Evolutionary conservation across 177 flowering plant species (phyloP).

Genomic region (Vitis hybrid): DNA sequence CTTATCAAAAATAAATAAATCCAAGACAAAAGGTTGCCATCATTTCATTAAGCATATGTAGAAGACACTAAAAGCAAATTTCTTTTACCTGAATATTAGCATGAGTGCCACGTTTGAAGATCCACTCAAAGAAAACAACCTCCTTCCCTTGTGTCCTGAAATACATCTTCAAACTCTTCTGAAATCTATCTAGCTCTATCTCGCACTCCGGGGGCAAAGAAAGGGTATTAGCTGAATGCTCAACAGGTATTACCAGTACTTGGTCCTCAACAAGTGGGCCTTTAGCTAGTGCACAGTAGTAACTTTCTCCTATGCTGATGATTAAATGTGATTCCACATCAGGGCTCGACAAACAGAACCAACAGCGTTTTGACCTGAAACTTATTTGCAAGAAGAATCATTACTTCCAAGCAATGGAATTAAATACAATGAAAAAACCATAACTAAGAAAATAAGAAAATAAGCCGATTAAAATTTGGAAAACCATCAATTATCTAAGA

Average conservation of each 20-base stretch:
- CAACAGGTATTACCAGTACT: constrained; percentile 75
- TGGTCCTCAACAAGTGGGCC: constrained; percentile 88
- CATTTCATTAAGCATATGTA: background rate
- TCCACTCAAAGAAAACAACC: constrained; percentile 84
- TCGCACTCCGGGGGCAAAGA: constrained; percentile 51
- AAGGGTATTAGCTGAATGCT: constrained; percentile 72
- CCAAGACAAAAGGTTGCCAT: too few relatives aligned
- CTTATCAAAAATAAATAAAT: too few relatives aligned
- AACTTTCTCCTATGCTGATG: constrained; percentile 70
- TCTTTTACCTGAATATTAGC: constrained; percentile 89
- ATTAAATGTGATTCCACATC: constrained; percentile 88
- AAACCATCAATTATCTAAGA: background rate
- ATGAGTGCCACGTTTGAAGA: constrained; percentile 68
- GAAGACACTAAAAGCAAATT: background rate
- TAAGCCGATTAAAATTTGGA: background rate
- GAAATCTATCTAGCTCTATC: constrained; percentile 54
- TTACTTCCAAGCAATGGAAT: background rate
- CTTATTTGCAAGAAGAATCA: background rate
- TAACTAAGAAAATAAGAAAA: background rate
- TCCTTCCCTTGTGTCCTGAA: constrained; percentile 65
- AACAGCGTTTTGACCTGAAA: constrained; percentile 85
- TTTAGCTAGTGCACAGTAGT: constrained; percentile 86
- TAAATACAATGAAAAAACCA: background rate
- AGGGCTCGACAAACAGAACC: constrained; percentile 96
- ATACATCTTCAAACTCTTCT: constrained; percentile 57